Percentiles rank a stretch among this genome's conserved stretches.
These are phyloP conservation scores for Eudorina sp. DNA, from an alignment of 139 green algal species.

Conservation along the genomic window DNA sequence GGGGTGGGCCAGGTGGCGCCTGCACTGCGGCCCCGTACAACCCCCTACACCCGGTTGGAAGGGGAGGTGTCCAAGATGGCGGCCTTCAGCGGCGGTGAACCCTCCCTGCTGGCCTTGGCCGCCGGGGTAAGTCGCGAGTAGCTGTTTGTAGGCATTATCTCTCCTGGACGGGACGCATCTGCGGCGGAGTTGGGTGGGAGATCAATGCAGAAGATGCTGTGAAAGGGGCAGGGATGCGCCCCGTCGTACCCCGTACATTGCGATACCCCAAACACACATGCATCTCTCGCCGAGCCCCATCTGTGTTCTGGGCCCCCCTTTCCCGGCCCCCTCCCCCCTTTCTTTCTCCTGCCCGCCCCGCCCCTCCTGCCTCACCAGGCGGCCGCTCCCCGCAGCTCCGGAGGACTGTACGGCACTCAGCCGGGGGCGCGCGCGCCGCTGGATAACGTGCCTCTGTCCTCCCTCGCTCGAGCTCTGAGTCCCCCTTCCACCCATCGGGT, in stretches of 20 bases:
- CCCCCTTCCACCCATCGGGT: background rate
- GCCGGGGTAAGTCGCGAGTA: no score
- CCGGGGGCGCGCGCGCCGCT: background rate
- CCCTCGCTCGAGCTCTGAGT: constrained; percentile 1
- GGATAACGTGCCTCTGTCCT: constrained; percentile 3
- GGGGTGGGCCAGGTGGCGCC: no score
- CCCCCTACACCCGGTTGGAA: background rate
- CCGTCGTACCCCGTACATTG: no score
- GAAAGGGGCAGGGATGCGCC: no score
- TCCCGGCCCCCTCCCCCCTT: background rate
- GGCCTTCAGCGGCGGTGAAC: background rate
- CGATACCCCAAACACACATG: no score
- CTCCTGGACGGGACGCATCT: no score
- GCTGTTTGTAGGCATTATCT: no score
- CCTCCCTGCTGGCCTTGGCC: background rate
- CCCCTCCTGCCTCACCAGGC: background rate
- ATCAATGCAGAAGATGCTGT: no score
- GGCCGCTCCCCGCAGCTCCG: background rate
- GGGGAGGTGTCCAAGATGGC: background rate
- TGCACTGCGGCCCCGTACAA: background rate
- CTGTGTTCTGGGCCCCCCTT: background rate
- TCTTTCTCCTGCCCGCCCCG: background rate
- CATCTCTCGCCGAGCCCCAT: background rate
- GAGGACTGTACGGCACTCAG: constrained; percentile 1
- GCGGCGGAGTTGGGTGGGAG: no score